These are phyloP conservation scores for Leptomonas pyrrhocoris DNA, from an alignment of 208 protist genomes.

Conservation along the genomic window DNA sequence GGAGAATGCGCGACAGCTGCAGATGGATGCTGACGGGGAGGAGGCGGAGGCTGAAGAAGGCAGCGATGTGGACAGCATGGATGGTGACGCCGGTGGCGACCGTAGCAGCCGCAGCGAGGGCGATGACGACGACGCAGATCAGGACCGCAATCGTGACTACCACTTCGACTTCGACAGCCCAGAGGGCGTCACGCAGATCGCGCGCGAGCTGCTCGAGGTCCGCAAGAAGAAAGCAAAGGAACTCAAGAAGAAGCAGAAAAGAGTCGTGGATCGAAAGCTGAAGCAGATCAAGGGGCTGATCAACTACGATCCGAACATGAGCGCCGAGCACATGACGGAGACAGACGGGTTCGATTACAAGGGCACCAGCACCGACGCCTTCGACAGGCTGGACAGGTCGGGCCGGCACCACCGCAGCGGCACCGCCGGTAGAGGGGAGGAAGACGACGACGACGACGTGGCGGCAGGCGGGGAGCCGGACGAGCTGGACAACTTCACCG, in stretches of 20 bases:
- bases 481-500: constrained; percentile 74
- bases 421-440: constrained; percentile 10
- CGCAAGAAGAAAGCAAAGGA: constrained; percentile 86
- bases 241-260: constrained; percentile 93
- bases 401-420: constrained; percentile 2
- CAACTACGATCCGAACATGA: constrained; percentile 90
- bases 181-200: constrained; percentile 82
- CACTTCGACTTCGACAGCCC: constrained; percentile 81
- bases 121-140: constrained; percentile 21
- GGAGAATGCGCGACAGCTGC: constrained; percentile 49
- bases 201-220: constrained; percentile 83
- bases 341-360: constrained; percentile 57
- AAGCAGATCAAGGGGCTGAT: constrained; percentile 93
- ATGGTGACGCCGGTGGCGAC: constrained; percentile 34
- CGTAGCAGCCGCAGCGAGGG: constrained; percentile 41
- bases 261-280: constrained; percentile 90
- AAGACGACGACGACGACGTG: constrained; percentile 12
- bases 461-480: constrained; percentile 30
- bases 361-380: constrained; percentile 23
- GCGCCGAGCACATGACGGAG: constrained; percentile 75
- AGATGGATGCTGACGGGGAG: constrained; percentile 15
- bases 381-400: constrained; percentile 23
- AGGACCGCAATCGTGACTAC: constrained; percentile 40
- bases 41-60: constrained; percentile 28
- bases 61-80: constrained; percentile 33